Conservation (phyloP, 352 stramenopile genomes). For the Pythium myriotylum region DNA sequence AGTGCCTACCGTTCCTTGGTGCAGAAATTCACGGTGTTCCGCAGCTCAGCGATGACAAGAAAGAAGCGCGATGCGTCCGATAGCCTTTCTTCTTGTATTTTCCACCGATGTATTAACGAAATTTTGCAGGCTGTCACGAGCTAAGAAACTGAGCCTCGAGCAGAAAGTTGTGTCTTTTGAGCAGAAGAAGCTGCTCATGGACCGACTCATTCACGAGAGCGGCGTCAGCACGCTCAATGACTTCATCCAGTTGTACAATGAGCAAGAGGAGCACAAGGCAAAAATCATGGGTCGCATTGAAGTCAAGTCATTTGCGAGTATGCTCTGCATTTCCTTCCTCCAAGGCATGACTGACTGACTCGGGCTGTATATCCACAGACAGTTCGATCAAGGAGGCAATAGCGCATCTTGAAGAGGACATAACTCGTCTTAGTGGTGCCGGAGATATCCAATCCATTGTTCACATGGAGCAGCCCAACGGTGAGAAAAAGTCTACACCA, state of each 20-base stretch:
- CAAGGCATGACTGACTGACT: neutral
- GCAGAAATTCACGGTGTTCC: constrained; percentile 37
- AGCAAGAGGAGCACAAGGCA: constrained; percentile 54
- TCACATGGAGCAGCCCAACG: constrained; percentile 45
- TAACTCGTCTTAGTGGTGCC: constrained; percentile 48
- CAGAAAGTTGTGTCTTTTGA: constrained; percentile 72
- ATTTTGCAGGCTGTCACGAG: constrained; percentile 32
- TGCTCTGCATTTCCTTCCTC: constrained; percentile 9
- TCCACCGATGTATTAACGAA: neutral
- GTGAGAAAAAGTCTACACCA: constrained; percentile 18
- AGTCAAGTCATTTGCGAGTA: constrained; percentile 51
- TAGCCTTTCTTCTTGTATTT: neutral
- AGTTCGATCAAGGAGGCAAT: constrained; percentile 47
- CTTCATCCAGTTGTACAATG: constrained; percentile 67
- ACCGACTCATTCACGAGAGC: constrained; percentile 56
- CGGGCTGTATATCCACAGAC: constrained; percentile 28
- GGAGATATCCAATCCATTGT: constrained; percentile 42
- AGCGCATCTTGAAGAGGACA: constrained; percentile 54
- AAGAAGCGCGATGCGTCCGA: constrained; percentile 43
- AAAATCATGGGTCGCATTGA: constrained; percentile 59
- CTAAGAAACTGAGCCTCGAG: constrained; percentile 58
- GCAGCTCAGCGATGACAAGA: constrained; percentile 31
- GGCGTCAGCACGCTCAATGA: constrained; percentile 54
- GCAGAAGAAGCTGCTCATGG: constrained; percentile 69
- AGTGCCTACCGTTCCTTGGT: neutral